Percentiles rank a stretch among this genome's conserved stretches.
These are phyloP conservation scores for Mucor irregularis DNA, from an alignment of 371 early-diverging fungal species.

Conservation along the genomic window DNA sequence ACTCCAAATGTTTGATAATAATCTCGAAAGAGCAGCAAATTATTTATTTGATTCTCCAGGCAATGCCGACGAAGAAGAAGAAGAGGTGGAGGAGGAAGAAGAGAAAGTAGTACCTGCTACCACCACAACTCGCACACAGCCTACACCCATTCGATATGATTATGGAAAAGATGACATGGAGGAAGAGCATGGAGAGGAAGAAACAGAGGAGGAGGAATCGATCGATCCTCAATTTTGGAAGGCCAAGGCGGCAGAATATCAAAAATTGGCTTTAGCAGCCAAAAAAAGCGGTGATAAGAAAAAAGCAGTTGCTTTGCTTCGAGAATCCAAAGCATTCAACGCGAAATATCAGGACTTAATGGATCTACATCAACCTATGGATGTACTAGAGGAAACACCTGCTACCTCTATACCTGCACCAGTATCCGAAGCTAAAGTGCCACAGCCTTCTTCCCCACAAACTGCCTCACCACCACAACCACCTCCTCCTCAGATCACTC, in stretches of 20 bases:
- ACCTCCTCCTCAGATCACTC: background rate
- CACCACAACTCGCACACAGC: background rate
- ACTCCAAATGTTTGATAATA: slow-evolving; percentile 26
- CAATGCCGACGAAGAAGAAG: background rate
- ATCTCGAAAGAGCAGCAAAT: slow-evolving; percentile 39
- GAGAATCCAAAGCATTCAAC: slow-evolving; percentile 36
- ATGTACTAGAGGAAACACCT: background rate
- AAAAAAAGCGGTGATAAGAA: slow-evolving; percentile 48
- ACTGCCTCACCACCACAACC: background rate
- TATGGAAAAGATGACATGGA: no score
- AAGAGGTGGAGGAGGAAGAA: background rate
- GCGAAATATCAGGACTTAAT: slow-evolving; percentile 24
- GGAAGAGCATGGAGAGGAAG: background rate
- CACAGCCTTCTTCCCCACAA: background rate
- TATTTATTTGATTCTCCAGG: slow-evolving; percentile 30
- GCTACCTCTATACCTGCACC: background rate
- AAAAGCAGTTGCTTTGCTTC: slow-evolving; percentile 35
- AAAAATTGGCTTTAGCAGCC: slow-evolving; percentile 40
- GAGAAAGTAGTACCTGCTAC: background rate
- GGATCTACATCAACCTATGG: background rate
- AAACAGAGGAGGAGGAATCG: slow-evolving; percentile 11
- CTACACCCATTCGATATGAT: background rate
- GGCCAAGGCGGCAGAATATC: slow-evolving; percentile 31
- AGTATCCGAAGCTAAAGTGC: background rate
- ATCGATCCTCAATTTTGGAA: slow-evolving; percentile 22